Evolutionary conservation across 2,329 filamentous ascomycete genomes (phyloP).

Genomic region (Aspergillus texensis): DNA sequence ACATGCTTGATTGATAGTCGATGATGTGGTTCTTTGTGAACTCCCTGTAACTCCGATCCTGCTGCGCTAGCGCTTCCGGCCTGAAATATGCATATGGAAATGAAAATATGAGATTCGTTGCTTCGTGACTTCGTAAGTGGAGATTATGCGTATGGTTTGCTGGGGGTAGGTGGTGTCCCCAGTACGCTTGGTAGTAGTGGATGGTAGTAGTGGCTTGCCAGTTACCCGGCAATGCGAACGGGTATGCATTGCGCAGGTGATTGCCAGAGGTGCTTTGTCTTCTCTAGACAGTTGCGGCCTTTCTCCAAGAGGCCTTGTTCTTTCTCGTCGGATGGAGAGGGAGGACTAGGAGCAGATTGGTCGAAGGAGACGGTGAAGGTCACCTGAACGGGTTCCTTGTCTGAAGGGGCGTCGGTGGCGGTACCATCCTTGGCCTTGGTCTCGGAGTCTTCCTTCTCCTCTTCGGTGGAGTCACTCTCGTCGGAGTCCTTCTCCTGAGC

Average conservation of each 20-base stretch:
- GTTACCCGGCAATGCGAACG: conserved; percentile 23
- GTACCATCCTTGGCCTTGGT: neutral
- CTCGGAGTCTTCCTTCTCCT: conserved; percentile 1
- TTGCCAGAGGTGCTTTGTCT: conserved; percentile 32
- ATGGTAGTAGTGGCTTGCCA: neutral
- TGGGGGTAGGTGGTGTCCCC: neutral
- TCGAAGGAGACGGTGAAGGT: conserved; percentile 4
- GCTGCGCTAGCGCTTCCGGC: conserved; percentile 1
- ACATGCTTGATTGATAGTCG: neutral
- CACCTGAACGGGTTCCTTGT: neutral
- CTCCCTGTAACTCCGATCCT: neutral
- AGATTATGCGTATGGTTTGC: neutral
- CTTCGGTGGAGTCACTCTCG: conserved; percentile 12
- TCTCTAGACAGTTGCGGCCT: conserved; percentile 31
- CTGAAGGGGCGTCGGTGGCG: neutral
- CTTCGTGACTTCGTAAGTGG: neutral
- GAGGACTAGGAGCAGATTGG: neutral
- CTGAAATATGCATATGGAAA: neutral
- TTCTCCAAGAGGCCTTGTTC: conserved; percentile 29
- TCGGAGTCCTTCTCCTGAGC: conserved; percentile 9
- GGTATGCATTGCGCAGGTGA: conserved; percentile 24
- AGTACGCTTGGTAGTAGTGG: neutral
- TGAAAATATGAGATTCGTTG: neutral
- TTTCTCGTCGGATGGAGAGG: conserved; percentile 11
- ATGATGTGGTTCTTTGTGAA: neutral